Conservation (phyloP, 192 early-diverging fungal species). For the Allomyces macrogynus region DNA sequence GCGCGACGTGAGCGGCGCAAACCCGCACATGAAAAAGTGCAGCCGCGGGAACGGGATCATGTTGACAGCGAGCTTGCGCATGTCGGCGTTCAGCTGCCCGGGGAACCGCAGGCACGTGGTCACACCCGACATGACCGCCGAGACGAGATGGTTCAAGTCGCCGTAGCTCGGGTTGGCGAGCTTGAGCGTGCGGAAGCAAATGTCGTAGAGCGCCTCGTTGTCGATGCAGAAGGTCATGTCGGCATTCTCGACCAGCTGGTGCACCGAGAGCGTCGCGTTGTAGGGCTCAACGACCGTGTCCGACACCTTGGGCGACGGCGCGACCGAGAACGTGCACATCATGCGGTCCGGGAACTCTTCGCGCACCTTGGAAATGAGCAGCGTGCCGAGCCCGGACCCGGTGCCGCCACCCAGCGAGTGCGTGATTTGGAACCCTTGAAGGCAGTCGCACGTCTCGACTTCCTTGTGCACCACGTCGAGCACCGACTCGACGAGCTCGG, state of each 20-base stretch:
- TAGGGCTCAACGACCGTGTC: constrained; percentile 61
- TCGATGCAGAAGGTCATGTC: constrained; percentile 55
- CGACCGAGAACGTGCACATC: constrained; percentile 53
- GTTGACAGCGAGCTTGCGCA: constrained; percentile 90
- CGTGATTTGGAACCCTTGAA: constrained; percentile 52
- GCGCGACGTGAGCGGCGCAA: constrained; percentile 76
- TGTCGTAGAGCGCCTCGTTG: constrained; percentile 50
- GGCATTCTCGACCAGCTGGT: constrained; percentile 48
- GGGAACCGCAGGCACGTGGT: constrained; percentile 67
- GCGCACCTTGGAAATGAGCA: constrained; percentile 50
- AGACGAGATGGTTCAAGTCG: constrained; percentile 45
- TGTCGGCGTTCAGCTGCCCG: constrained; percentile 84
- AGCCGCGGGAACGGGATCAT: constrained; percentile 98
- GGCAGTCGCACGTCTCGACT: constrained; percentile 38
- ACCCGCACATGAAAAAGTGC: constrained; percentile 94
- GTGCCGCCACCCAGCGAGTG: constrained; percentile 59
- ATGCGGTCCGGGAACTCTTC: constrained; percentile 58
- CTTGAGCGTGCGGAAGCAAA: constrained; percentile 43
- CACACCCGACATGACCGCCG: constrained; percentile 48
- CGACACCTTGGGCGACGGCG: constrained; percentile 40
- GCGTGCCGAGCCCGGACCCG: constrained; percentile 46
- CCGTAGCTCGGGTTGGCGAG: constrained; percentile 35
- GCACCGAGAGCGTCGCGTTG: constrained; percentile 49
- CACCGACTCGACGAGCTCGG: constrained; percentile 43
- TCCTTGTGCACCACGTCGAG: constrained; percentile 45